These are phyloP conservation scores for Ogataea allantospora DNA, from an alignment of 805 yeast species.

Conservation along the genomic window DNA sequence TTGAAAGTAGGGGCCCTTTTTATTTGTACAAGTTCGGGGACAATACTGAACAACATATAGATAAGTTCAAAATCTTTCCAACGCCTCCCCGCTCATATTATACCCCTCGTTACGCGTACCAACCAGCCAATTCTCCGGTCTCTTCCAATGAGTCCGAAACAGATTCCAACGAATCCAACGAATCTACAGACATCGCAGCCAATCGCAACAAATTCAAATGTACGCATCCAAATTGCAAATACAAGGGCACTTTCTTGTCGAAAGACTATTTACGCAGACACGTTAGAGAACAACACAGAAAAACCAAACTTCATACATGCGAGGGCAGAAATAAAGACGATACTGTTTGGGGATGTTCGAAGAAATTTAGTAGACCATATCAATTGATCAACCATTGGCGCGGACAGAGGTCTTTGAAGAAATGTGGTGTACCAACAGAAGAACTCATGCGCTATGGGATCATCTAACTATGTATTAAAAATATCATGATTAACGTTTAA, in stretches of 20 bases:
- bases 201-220: conserved; percentile 18
- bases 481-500: no score
- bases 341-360: conserved; percentile 33
- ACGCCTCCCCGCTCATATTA: conserved; percentile 12
- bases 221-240: conserved; percentile 25
- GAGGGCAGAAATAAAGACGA: conserved; percentile 23
- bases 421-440: conserved; percentile 30
- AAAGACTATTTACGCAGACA: conserved; percentile 32
- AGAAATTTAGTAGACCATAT: conserved; percentile 33
- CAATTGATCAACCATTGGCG: conserved; percentile 36
- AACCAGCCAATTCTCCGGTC: conserved; percentile 1
- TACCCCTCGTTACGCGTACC: conserved; percentile 2
- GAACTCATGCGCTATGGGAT: conserved; percentile 25
- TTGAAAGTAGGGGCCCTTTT: conserved; percentile 19
- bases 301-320: conserved; percentile 28
- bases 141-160: conserved; percentile 10
- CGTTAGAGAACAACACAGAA: conserved; percentile 32
- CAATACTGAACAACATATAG: conserved; percentile 19
- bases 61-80: conserved; percentile 26
- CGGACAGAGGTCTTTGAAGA: conserved; percentile 31
- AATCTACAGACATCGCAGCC: conserved; percentile 2
- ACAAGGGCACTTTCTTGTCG: conserved; percentile 31
- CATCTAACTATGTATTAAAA: conserved; percentile 2
- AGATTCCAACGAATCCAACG: conserved; percentile 4
- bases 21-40: conserved; percentile 25